These are phyloP conservation scores for Penicillium subrubescens DNA, from an alignment of 495 filamentous ascomycete genomes.

Conservation along the genomic window DNA sequence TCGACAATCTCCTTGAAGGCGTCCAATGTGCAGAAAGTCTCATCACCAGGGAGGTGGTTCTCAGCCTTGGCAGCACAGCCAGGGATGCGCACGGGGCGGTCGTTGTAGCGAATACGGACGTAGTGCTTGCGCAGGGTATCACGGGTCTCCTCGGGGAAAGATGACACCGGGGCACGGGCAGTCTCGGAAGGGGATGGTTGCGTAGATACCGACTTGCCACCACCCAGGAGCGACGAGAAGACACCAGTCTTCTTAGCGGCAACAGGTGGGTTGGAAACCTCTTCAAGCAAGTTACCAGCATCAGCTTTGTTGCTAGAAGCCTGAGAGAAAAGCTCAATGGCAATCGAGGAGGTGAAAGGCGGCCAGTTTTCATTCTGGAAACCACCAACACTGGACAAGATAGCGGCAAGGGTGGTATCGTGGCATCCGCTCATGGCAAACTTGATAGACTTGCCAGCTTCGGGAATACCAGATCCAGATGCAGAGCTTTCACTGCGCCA, in stretches of 20 bases:
- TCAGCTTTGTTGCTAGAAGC: slow-evolving; percentile 13
- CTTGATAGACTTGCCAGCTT: slow-evolving; percentile 60
- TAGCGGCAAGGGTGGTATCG: slow-evolving; percentile 85
- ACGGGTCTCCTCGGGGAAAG: slow-evolving; percentile 37
- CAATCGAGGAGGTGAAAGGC: slow-evolving; percentile 87
- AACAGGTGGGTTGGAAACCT: slow-evolving; percentile 31
- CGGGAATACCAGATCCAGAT: slow-evolving; percentile 38
- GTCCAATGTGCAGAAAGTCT: slow-evolving; percentile 87
- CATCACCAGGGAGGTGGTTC: slow-evolving; percentile 87
- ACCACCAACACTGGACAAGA: slow-evolving; percentile 77
- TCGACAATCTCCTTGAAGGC: slow-evolving; percentile 92
- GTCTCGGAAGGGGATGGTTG: slow-evolving; percentile 32
- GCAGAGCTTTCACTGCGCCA: slow-evolving; percentile 61
- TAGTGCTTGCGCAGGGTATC: slow-evolving; percentile 69
- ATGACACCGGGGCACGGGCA: slow-evolving; percentile 35
- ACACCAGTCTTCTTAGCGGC: slow-evolving; percentile 29
- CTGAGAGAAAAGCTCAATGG: slow-evolving; percentile 82
- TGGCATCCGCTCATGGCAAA: slow-evolving; percentile 85
- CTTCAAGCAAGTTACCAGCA: slow-evolving; percentile 22
- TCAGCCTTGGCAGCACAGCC: slow-evolving; percentile 71
- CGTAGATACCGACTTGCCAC: slow-evolving; percentile 21
- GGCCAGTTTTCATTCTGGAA: slow-evolving; percentile 79
- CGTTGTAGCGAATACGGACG: slow-evolving; percentile 95
- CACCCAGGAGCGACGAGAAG: slow-evolving; percentile 36
- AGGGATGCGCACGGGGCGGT: slow-evolving; percentile 75